Percentiles rank a stretch among this genome's conserved stretches.
Evolutionary conservation across 495 filamentous ascomycete genomes (phyloP).

Genomic region (Talaromyces nanjingensis): DNA sequence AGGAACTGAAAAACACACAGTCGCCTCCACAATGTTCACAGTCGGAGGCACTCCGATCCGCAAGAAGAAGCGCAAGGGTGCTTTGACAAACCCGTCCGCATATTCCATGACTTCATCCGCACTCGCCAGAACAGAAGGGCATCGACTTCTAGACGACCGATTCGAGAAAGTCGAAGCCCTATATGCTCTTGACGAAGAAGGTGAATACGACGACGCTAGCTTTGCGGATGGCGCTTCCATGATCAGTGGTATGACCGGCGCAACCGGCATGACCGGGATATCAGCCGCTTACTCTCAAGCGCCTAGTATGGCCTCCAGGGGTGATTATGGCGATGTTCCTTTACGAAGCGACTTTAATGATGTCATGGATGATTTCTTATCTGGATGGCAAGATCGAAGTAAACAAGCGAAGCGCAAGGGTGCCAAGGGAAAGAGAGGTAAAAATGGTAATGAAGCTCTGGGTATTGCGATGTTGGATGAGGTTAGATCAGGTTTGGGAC

Average conservation of each 20-base stretch:
- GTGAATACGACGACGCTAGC: conserved; percentile 40
- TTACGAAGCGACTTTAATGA: conserved; percentile 70
- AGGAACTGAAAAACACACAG: conserved; percentile 48
- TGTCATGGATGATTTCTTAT: conserved; percentile 91
- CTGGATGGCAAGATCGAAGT: conserved; percentile 48
- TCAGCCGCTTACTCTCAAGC: conserved; percentile 42
- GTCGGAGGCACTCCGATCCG: conserved; percentile 62
- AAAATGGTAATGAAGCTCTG: conserved; percentile 72
- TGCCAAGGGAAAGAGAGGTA: conserved; percentile 55
- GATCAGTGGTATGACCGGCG: conserved; percentile 35
- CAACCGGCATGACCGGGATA: conserved; percentile 35
- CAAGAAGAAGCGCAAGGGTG: conserved; percentile 84
- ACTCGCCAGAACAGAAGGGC: conserved; percentile 80
- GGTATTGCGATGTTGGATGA: conserved; percentile 89
- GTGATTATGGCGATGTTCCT: conserved; percentile 34
- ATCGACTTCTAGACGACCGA: conserved; percentile 74
- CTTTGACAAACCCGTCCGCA: conserved; percentile 76
- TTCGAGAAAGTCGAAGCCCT: conserved; percentile 87
- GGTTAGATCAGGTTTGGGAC: conserved; percentile 71
- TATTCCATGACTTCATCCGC: conserved; percentile 98
- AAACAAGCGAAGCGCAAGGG: conserved; percentile 61
- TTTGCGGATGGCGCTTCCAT: conserved; percentile 42
- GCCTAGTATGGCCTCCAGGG: conserved; percentile 34
- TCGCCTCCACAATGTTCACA: conserved; percentile 69
- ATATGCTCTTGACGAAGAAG: conserved; percentile 72